A percentile compares a stretch with the other conserved stretches of the same genome.
Conservation (phyloP, 305 asterid species). For the Rubia tinctorum region DNA sequence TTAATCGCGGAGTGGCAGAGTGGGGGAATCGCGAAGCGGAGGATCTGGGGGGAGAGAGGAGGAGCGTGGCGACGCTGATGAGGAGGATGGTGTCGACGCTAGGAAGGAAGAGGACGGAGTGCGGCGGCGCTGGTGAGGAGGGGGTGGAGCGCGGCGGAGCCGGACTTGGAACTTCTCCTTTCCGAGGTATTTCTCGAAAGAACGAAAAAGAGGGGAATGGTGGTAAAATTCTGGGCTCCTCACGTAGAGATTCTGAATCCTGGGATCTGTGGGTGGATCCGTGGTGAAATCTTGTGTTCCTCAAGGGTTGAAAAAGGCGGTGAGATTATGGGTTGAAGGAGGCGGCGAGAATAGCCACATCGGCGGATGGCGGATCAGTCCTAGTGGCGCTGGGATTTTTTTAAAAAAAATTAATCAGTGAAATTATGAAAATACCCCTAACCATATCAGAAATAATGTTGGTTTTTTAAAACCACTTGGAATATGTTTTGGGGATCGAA, state of each 20-base stretch:
- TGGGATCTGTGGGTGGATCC: conserved; percentile 57
- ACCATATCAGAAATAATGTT: too few species aligned
- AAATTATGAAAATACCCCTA: too few species aligned
- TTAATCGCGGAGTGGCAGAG: too few species aligned
- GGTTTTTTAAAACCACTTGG: too few species aligned
- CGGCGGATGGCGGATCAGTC: conserved; percentile 42
- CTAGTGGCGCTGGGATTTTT: conserved; percentile 27
- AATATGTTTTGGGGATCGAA: too few species aligned
- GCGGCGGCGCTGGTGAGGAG: conserved; percentile 43
- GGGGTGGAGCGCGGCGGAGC: conserved; percentile 30
- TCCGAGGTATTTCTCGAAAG: conserved; percentile 52
- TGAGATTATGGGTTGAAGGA: conserved; percentile 20
- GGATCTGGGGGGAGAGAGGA: too few species aligned
- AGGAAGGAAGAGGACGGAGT: too few species aligned
- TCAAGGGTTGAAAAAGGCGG: conserved; percentile 36
- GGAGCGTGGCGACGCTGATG: too few species aligned
- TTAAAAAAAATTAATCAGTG: too few species aligned
- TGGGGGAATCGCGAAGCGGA: too few species aligned
- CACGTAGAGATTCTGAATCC: conserved; percentile 58
- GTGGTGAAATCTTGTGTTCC: conserved; percentile 63
- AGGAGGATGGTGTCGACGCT: too few species aligned
- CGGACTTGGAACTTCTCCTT: conserved; percentile 39
- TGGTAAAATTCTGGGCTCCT: conserved; percentile 65
- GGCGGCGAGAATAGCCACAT: conserved; percentile 35
- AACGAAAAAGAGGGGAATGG: conserved; percentile 42